Evolutionary conservation across 148 eudicot genomes (phyloP), one percentile per base, ranked within the genome.

Genomic region (Vaccinium darrowii): DNA sequence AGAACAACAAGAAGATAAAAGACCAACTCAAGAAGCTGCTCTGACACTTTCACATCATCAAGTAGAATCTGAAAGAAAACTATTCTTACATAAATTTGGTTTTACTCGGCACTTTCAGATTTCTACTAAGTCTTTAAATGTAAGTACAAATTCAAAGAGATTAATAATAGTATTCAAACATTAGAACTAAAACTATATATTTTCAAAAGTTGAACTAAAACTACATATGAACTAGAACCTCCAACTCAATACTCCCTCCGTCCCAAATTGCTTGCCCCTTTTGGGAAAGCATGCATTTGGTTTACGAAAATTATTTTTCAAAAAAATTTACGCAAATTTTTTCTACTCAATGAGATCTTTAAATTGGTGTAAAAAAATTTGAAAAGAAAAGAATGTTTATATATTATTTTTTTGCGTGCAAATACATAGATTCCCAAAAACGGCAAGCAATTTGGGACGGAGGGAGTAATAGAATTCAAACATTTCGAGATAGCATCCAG

Each of bases 1-100:
- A 91, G 92, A 84, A 88, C 69, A 76, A 92, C 84, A 78, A 95
- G 90, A 79, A 89, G 58, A 89, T 90, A 93, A 87, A 94, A 94
- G 85, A 95, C 93, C 87, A 97, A 89, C 90, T 97, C 99, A 88
- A 97, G 88, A 84, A 95, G 86, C 88, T 95, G 98, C 77, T 91
- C 95, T 67, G 94, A 91, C 84, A 97, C 91, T 86, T 90, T 94
- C 87, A 93, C 85, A 86, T 97, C 98, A 78, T 97, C 98, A 9
- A 95, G 91, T 89, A 97, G 79, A 87, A 97, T 93, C 98, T 97
- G 98, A 39, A 88, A 88, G 76, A 88, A 52, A 77, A 27, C 65
- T 69, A 65, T 63, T 57, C 36, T 56, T 16, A 73, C 19, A 72
- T 54, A 83, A 79, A 27, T 85, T 47, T 69, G 72, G 5, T 15